These are phyloP conservation scores for Aspergillus steynii DNA, from an alignment of 495 filamentous ascomycete species.

Conservation along the genomic window DNA sequence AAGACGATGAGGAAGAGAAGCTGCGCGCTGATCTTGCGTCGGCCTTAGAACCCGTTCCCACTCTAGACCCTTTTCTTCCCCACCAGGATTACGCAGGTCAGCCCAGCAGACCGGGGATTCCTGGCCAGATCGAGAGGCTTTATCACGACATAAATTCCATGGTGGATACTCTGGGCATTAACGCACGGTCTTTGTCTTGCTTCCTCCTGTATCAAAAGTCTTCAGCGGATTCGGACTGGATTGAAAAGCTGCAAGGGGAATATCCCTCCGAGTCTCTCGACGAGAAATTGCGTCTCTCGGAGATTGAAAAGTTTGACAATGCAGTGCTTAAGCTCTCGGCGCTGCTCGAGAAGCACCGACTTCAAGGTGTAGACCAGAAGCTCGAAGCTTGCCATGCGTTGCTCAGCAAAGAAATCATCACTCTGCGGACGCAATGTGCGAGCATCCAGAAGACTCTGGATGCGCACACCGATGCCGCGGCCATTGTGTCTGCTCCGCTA, in stretches of 20 bases:
- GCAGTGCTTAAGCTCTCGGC: constrained; percentile 56
- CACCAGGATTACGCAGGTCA: constrained; percentile 66
- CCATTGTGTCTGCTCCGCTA: constrained; percentile 67
- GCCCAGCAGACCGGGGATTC: constrained; percentile 59
- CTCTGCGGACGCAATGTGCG: constrained; percentile 66
- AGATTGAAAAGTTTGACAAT: constrained; percentile 62
- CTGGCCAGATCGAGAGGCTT: constrained; percentile 78
- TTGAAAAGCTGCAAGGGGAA: constrained; percentile 37
- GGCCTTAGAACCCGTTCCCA: constrained; percentile 51
- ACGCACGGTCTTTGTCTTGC: constrained; percentile 70
- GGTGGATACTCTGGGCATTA: constrained; percentile 89
- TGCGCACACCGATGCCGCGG: constrained; percentile 63
- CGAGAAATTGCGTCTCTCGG: constrained; percentile 68
- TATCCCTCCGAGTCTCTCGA: constrained; percentile 47
- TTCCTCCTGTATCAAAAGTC: constrained; percentile 63
- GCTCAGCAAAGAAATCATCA: constrained; percentile 59
- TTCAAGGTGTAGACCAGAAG: constrained; percentile 64
- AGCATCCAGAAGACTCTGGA: constrained; percentile 72
- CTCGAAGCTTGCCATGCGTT: constrained; percentile 61
- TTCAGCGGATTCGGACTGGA: constrained; percentile 54
- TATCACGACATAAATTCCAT: constrained; percentile 96
- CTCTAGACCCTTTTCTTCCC: constrained; percentile 63
- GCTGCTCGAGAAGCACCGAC: constrained; percentile 63
- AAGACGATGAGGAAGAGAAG: constrained; percentile 64
- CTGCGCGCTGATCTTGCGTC: constrained; percentile 58